Evolutionary conservation across 768 basidiomycete genomes (phyloP).

Genomic region (Lactarius sp.): DNA sequence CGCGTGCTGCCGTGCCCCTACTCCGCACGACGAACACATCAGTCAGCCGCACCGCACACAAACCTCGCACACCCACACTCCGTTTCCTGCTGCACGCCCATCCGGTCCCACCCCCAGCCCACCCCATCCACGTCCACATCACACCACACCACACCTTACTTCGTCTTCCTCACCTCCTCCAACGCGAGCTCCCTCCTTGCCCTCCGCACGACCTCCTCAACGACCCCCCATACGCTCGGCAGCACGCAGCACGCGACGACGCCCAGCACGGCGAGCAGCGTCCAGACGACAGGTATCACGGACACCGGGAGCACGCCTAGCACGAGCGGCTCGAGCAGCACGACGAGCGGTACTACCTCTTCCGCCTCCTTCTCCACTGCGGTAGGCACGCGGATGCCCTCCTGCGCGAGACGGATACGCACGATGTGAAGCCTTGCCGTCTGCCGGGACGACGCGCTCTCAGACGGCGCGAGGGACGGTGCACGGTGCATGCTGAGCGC

Average conservation of each 20-base stretch:
- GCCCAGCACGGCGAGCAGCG: conserved; percentile 31
- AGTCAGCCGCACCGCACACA: not conserved
- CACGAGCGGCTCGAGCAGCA: conserved; percentile 56
- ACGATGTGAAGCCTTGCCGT: conserved; percentile 48
- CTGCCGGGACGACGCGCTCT: not conserved
- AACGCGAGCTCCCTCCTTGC: conserved; percentile 23
- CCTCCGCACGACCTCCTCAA: conserved; percentile 21
- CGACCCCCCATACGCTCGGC: conserved; percentile 18
- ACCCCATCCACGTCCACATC: not conserved
- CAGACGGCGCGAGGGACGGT: not conserved
- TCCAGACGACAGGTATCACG: conserved; percentile 35
- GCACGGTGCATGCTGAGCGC: not conserved
- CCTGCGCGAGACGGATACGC: conserved; percentile 49
- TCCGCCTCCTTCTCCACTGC: not conserved
- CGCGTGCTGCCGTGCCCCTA: not conserved
- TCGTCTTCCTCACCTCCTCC: not conserved
- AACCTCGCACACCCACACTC: not conserved
- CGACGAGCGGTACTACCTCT: conserved; percentile 41
- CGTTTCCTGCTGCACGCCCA: not conserved
- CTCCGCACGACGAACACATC: not conserved
- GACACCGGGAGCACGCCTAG: conserved; percentile 56
- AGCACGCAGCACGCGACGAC: conserved; percentile 18
- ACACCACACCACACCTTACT: not conserved
- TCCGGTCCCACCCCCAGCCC: not conserved
- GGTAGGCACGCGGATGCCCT: conserved; percentile 41